Percentiles rank a stretch among this genome's conserved stretches.
Evolutionary conservation across 495 filamentous ascomycete species (phyloP).

Genomic region (Podospora fimiseda): DNA sequence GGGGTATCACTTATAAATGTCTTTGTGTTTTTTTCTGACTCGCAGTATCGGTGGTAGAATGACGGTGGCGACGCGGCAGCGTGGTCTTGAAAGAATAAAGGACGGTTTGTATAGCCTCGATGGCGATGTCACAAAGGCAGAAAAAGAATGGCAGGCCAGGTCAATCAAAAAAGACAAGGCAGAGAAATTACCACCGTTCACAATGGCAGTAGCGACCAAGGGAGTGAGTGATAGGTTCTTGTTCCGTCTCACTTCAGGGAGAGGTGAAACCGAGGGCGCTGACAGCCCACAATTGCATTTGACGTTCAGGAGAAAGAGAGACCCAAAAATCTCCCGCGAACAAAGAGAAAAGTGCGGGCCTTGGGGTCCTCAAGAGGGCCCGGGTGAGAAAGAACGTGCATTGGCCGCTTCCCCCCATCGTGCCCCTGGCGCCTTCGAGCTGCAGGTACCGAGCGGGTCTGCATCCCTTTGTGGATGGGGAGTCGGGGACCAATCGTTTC

Average conservation of each 20-base stretch:
- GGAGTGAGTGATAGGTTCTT: constrained; percentile 8
- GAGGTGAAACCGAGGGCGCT: constrained; percentile 14
- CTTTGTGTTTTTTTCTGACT: too few relatives aligned
- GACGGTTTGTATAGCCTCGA: not conserved
- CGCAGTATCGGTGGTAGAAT: not conserved
- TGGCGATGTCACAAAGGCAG: not conserved
- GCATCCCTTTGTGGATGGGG: constrained; percentile 8
- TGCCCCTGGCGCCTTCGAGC: constrained; percentile 6
- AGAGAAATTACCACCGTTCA: not conserved
- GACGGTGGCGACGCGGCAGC: not conserved
- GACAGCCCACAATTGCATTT: constrained; percentile 3
- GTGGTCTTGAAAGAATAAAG: not conserved
- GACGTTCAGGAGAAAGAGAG: not conserved
- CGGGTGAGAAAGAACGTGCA: constrained; percentile 5
- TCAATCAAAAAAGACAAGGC: not conserved
- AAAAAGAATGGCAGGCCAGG: not conserved
- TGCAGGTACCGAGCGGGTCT: constrained; percentile 10
- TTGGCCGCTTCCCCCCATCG: constrained; percentile 9
- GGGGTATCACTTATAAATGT: too few relatives aligned
- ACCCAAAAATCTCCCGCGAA: not conserved
- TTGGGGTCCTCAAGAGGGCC: not conserved
- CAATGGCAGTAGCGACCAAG: not conserved
- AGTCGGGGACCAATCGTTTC: constrained; percentile 9
- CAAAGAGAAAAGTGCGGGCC: constrained; percentile 6
- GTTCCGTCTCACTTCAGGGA: constrained; percentile 8